Conservation (phyloP, 345 rosid genomes). For the Eucalyptus marginata region DNA sequence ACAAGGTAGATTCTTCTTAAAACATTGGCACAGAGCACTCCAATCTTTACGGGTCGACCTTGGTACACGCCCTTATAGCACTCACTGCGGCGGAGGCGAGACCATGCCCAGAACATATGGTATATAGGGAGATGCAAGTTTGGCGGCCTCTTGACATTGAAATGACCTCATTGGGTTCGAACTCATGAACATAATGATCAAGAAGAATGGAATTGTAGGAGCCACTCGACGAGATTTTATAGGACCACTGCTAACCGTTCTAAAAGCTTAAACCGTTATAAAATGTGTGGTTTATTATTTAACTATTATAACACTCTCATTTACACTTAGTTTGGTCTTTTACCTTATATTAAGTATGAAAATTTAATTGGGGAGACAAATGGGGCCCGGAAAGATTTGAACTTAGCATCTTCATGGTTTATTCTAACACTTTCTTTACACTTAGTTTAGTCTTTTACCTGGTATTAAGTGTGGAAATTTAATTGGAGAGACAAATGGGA, state of each 20-base stretch:
- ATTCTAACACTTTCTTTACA: no score
- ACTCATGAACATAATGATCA: background rate
- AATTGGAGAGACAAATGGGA: fast-evolving
- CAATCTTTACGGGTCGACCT: background rate
- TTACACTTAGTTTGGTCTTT: no score
- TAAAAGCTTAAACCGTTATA: no score
- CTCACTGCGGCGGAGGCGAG: background rate
- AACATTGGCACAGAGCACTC: background rate
- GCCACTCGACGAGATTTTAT: background rate
- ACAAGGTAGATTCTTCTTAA: background rate
- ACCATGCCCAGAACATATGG: background rate
- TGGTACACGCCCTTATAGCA: background rate
- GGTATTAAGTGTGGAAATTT: no score
- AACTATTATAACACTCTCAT: no score
- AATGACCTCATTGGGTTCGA: background rate
- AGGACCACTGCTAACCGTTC: no score
- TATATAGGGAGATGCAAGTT: background rate
- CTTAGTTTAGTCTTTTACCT: no score
- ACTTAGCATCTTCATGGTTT: no score
- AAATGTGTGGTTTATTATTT: fast-evolving
- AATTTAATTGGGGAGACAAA: no score
- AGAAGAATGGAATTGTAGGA: background rate
- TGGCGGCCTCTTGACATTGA: background rate
- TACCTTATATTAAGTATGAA: no score
- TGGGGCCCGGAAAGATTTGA: no score